Conservation (phyloP, 805 yeast genomes). For the Metschnikowia henanensis region DNA sequence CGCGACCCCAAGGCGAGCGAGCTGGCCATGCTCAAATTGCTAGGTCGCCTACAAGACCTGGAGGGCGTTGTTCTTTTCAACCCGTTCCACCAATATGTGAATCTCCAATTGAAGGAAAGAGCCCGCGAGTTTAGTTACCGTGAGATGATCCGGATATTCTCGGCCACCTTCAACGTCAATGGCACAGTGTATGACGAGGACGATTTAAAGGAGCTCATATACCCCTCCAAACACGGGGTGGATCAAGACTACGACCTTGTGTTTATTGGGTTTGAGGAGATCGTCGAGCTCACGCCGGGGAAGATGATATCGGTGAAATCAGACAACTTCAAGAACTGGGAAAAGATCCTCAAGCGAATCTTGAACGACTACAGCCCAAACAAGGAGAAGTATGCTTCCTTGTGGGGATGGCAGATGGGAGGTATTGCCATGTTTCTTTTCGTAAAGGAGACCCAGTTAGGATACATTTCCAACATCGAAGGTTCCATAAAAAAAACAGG, state of each 20-base stretch:
- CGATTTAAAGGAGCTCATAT: slow-evolving; percentile 44
- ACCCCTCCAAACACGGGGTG: slow-evolving; percentile 36
- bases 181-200: slow-evolving; percentile 44
- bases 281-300: slow-evolving; percentile 78
- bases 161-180: slow-evolving; percentile 57
- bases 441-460: slow-evolving; percentile 52
- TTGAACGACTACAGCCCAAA: slow-evolving; percentile 38
- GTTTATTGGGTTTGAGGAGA: slow-evolving; percentile 86
- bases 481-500: slow-evolving; percentile 88
- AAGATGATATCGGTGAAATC: slow-evolving; percentile 81
- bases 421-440: slow-evolving; percentile 77
- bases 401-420: slow-evolving; percentile 82
- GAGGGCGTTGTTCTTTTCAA: slow-evolving; percentile 44
- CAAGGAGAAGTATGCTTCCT: slow-evolving; percentile 48
- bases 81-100: slow-evolving; percentile 55
- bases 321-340: slow-evolving; percentile 62
- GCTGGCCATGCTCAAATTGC: slow-evolving; percentile 45
- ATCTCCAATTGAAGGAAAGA: slow-evolving; percentile 39
- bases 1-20: slow-evolving; percentile 40
- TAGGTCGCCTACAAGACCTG: slow-evolving; percentile 51
- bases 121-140: slow-evolving; percentile 40
- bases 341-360: slow-evolving; percentile 51
- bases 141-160: slow-evolving; percentile 43
- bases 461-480: slow-evolving; percentile 59
- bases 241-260: slow-evolving; percentile 62